A percentile compares a stretch with the other conserved stretches of the same genome.
These are phyloP conservation scores for Phyllostachys edulis DNA, from an alignment of 176 grass and related monocot genomes.

Conservation along the genomic window DNA sequence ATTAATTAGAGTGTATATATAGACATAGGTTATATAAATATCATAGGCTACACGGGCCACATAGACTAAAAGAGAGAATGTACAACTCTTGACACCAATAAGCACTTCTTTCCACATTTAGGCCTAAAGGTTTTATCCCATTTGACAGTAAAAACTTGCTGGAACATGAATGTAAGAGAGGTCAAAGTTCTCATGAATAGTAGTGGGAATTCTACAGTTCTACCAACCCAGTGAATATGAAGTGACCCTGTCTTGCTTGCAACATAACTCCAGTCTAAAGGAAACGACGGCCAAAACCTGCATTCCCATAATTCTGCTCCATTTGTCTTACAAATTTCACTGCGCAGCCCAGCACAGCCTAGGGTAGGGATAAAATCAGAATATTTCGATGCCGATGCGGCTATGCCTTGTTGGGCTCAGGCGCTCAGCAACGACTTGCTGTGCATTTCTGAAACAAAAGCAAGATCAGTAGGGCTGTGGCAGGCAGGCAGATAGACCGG, in stretches of 20 bases:
- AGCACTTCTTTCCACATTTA: background rate
- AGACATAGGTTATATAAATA: no score
- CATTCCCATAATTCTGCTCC: background rate
- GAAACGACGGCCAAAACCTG: background rate
- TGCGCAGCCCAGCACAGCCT: background rate
- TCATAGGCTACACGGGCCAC: no score
- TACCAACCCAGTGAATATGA: background rate
- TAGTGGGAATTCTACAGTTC: background rate
- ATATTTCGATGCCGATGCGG: background rate
- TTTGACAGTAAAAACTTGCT: background rate
- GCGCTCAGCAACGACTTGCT: background rate
- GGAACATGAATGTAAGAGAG: background rate
- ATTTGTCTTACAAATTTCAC: background rate
- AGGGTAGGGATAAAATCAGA: background rate
- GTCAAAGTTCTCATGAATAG: background rate
- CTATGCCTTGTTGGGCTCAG: background rate
- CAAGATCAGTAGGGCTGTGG: background rate
- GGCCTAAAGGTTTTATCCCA: background rate
- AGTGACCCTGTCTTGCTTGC: background rate
- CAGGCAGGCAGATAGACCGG: background rate
- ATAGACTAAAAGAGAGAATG: no score
- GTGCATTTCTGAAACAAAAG: conserved; percentile 3
- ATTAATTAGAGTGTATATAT: no score
- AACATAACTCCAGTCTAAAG: background rate
- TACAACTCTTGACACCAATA: background rate